These are phyloP conservation scores for Podaxis sp. DNA, from an alignment of 768 basidiomycete genomes.

Conservation along the genomic window DNA sequence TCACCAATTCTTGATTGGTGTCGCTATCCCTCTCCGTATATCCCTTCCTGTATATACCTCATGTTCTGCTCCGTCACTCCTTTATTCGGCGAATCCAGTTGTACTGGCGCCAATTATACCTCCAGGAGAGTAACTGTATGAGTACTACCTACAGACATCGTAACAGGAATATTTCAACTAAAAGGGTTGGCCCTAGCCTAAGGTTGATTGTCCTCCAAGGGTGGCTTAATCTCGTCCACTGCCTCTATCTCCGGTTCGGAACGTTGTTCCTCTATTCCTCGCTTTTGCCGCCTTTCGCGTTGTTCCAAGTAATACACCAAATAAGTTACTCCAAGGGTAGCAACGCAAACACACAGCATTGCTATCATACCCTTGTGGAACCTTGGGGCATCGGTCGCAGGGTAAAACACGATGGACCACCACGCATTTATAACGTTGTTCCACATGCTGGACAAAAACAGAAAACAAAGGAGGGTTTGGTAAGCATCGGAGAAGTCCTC, in stretches of 20 bases:
- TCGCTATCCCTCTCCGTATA: not conserved
- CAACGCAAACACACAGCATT: slow-evolving; percentile 54
- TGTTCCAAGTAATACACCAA: slow-evolving; percentile 53
- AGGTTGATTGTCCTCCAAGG: not conserved
- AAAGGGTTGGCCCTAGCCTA: not conserved
- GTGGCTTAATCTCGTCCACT: not conserved
- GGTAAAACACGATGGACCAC: slow-evolving; percentile 71
- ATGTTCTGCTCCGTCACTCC: not conserved
- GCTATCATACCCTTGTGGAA: slow-evolving; percentile 69
- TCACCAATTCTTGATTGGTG: slow-evolving; percentile 1
- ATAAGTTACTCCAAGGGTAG: slow-evolving; percentile 53
- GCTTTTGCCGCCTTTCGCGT: slow-evolving; percentile 21
- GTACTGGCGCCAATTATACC: slow-evolving; percentile 6
- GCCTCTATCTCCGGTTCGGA: not conserved
- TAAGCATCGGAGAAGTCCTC: not conserved
- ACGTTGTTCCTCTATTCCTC: not conserved
- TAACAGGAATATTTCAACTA: not conserved
- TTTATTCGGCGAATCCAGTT: slow-evolving; percentile 6
- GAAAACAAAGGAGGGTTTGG: not conserved
- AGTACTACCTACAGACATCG: not conserved
- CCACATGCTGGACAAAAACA: slow-evolving; percentile 47
- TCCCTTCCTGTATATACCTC: slow-evolving; percentile 5
- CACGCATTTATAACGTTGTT: slow-evolving; percentile 65
- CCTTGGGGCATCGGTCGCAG: slow-evolving; percentile 65
- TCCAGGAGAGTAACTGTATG: slow-evolving; percentile 4